These are phyloP conservation scores for Phyllostachys edulis DNA, from an alignment of 176 grass and related monocot species.

Conservation along the genomic window DNA sequence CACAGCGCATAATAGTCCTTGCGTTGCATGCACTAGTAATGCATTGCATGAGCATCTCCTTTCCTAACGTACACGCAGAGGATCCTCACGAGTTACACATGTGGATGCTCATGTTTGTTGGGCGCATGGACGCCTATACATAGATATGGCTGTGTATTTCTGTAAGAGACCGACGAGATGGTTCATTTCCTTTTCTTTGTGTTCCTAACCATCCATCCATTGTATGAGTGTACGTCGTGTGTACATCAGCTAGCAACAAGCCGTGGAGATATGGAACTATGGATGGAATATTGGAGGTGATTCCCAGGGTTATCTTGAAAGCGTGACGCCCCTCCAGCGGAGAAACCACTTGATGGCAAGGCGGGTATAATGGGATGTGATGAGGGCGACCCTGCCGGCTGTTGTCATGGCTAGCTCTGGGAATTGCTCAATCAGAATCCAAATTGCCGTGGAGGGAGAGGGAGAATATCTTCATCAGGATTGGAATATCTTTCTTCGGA, in stretches of 20 bases:
- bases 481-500: constrained; percentile 20
- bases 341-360: constrained; percentile 29
- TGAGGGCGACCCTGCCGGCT: constrained; percentile 2
- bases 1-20: too few relatives aligned
- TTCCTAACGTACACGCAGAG: not conserved
- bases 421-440: constrained; percentile 2
- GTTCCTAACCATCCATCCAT: not conserved
- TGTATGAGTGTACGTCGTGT: not conserved
- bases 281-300: constrained; percentile 3
- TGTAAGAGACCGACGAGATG: too few relatives aligned
- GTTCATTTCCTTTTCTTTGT: not conserved
- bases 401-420: not conserved
- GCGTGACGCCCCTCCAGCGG: constrained; percentile 44
- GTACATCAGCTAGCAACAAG: not conserved
- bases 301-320: constrained; percentile 26
- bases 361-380: constrained; percentile 7
- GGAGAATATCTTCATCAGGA: not conserved
- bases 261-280: not conserved
- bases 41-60: not conserved
- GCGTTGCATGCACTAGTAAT: not conserved
- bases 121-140: too few relatives aligned
- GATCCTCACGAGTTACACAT: not conserved
- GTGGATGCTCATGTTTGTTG: too few relatives aligned
- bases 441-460: not conserved
- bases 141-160: too few relatives aligned